Conservation (phyloP, 116 monocot species). For the Dioscorea cayenensis region DNA sequence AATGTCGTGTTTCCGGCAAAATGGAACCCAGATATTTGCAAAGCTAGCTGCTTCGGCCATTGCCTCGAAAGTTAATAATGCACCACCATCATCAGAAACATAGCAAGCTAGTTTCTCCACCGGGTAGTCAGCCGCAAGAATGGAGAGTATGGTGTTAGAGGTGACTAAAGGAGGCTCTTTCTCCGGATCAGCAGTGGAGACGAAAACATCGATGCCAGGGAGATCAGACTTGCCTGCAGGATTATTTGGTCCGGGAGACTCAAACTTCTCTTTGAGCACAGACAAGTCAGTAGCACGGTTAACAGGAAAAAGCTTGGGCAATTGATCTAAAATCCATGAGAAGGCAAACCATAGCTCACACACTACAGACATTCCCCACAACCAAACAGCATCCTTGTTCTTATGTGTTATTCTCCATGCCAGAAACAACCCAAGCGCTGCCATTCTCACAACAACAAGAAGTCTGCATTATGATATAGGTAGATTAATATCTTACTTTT, state of each 20-base stretch:
- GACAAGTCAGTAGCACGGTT: slow-evolving; percentile 57
- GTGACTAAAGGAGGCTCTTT: slow-evolving; percentile 68
- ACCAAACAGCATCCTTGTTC: slow-evolving; percentile 62
- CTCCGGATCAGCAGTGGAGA: slow-evolving; percentile 67
- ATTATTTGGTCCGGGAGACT: slow-evolving; percentile 15
- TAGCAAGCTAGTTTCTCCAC: slow-evolving; percentile 65
- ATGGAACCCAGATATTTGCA: slow-evolving; percentile 63
- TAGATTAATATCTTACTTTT: no score
- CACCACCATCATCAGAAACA: slow-evolving; percentile 68
- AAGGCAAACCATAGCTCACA: slow-evolving; percentile 68
- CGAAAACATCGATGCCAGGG: slow-evolving; percentile 59
- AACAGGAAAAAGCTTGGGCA: slow-evolving; percentile 56
- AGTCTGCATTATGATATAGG: slow-evolving; percentile 19
- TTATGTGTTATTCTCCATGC: slow-evolving; percentile 44
- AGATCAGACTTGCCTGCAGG: slow-evolving; percentile 49
- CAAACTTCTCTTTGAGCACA: slow-evolving; percentile 61
- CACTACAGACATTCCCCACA: slow-evolving; percentile 67
- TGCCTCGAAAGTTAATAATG: slow-evolving; percentile 64
- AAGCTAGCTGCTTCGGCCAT: slow-evolving; percentile 74
- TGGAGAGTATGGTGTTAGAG: slow-evolving; percentile 64
- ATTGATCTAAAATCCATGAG: slow-evolving; percentile 63
- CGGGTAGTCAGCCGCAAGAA: slow-evolving; percentile 62
- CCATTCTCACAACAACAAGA: slow-evolving; percentile 44
- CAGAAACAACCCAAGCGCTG: slow-evolving; percentile 42
- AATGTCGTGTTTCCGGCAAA: slow-evolving; percentile 56